A percentile compares a stretch with the other conserved stretches of the same genome.
These are phyloP conservation scores for Berberis vulgaris DNA, from an alignment of 164 flowering plant genomes.

Conservation along the genomic window DNA sequence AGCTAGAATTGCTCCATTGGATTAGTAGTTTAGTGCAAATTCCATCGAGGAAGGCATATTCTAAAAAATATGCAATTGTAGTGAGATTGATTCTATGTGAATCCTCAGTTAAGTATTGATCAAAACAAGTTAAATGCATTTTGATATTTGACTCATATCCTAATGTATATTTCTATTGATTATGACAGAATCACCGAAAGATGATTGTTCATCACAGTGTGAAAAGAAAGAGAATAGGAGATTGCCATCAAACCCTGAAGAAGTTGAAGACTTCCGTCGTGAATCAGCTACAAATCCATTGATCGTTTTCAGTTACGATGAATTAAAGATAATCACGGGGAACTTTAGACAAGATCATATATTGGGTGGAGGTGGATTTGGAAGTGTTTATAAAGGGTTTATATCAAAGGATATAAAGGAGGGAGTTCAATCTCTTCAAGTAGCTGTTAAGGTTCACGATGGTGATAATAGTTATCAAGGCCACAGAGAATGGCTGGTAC, in stretches of 20 bases:
- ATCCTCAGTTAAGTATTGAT: too few species aligned
- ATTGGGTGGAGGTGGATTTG: slow-evolving; percentile 97
- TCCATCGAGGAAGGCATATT: too few species aligned
- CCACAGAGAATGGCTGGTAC: slow-evolving; percentile 98
- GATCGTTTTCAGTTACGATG: slow-evolving; percentile 60
- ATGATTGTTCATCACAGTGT: slow-evolving; percentile 22
- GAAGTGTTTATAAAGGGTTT: slow-evolving; percentile 83
- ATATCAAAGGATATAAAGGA: slow-evolving; percentile 48
- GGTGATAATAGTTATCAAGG: slow-evolving; percentile 91
- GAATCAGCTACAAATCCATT: slow-evolving; percentile 68
- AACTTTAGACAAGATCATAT: slow-evolving; percentile 71
- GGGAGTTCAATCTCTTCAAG: slow-evolving; percentile 50
- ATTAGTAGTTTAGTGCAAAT: too few species aligned
- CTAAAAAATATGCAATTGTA: too few species aligned
- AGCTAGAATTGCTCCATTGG: too few species aligned
- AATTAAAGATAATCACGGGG: slow-evolving; percentile 61
- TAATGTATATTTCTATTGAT: not conserved
- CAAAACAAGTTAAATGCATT: not conserved
- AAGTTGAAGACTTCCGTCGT: slow-evolving; percentile 79
- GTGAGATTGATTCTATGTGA: too few species aligned
- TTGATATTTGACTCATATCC: not conserved
- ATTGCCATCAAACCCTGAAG: slow-evolving; percentile 82
- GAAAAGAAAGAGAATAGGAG: slow-evolving; percentile 24
- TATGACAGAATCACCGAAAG: slow-evolving; percentile 41
- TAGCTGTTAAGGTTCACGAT: slow-evolving; percentile 97